A percentile compares a stretch with the other conserved stretches of the same genome.
phyloP scores from a whole-genome alignment of 108 stramenopile genomes.

The Mediolabrus comicus region DNA sequence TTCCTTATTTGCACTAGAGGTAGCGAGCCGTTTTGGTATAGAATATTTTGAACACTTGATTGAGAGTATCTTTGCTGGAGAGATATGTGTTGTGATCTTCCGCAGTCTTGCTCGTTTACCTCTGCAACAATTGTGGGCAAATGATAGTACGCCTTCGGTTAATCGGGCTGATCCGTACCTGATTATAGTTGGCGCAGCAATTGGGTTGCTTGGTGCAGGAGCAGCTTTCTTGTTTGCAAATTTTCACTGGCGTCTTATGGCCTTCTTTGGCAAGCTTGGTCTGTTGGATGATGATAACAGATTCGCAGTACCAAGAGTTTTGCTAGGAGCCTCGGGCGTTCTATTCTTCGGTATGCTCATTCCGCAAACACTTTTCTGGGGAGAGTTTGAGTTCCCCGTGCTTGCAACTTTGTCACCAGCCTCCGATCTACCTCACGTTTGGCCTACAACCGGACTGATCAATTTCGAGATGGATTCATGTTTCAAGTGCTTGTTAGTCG shows the following conservation, averaged over 20 bases:
- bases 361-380: slow-evolving; percentile 76
- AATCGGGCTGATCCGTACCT: slow-evolving; percentile 27
- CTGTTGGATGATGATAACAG: slow-evolving; percentile 47
- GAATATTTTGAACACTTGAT: slow-evolving; percentile 73
- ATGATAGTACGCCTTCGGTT: neutral
- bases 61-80: slow-evolving; percentile 61
- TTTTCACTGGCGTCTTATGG: slow-evolving; percentile 55
- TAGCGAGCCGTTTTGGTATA: slow-evolving; percentile 59
- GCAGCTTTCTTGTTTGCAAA: slow-evolving; percentile 51
- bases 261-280: slow-evolving; percentile 26
- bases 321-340: slow-evolving; percentile 46
- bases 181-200: slow-evolving; percentile 37
- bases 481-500: slow-evolving; percentile 45
- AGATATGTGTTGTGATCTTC: slow-evolving; percentile 59
- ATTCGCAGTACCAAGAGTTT: slow-evolving; percentile 46
- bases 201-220: slow-evolving; percentile 62
- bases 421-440: slow-evolving; percentile 51
- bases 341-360: slow-evolving; percentile 48
- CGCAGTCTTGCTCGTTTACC: slow-evolving; percentile 48
- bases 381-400: slow-evolving; percentile 58
- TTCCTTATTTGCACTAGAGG: slow-evolving; percentile 61
- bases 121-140: slow-evolving; percentile 54
- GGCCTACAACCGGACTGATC: slow-evolving; percentile 58
- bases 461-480: slow-evolving; percentile 60
- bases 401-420: slow-evolving; percentile 54